These are phyloP conservation scores for Phytopythium mirpurense DNA, from an alignment of 352 stramenopile species.

Conservation along the genomic window DNA sequence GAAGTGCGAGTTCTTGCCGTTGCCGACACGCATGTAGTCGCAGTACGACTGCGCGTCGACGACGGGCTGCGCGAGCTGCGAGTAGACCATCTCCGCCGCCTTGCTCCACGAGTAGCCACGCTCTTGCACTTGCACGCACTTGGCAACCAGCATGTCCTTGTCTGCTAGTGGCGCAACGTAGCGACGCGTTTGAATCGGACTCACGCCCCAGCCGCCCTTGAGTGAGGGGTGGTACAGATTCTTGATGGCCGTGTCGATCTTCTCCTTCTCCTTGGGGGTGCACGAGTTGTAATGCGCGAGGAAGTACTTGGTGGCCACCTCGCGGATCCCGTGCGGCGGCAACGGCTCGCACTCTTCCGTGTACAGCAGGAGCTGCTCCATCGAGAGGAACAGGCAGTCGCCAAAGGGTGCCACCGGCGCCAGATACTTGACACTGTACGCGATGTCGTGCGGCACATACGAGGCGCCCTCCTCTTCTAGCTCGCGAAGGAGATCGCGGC, in stretches of 20 bases:
- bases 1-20: conserved; percentile 70
- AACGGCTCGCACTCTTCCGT: conserved; percentile 81
- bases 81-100: conserved; percentile 77
- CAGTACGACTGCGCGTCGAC: conserved; percentile 77
- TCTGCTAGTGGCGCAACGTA: conserved; percentile 65
- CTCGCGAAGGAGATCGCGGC: conserved; percentile 64
- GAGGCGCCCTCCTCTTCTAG: conserved; percentile 83
- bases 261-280: conserved; percentile 50
- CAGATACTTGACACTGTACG: conserved; percentile 88
- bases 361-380: conserved; percentile 84
- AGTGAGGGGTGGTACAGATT: conserved; percentile 84
- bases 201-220: conserved; percentile 79
- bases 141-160: conserved; percentile 69
- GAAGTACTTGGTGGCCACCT: conserved; percentile 77
- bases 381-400: conserved; percentile 85
- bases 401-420: conserved; percentile 74
- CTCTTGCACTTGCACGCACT: conserved; percentile 75
- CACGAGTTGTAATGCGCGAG: conserved; percentile 61
- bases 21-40: conserved; percentile 82
- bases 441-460: conserved; percentile 81
- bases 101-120: conserved; percentile 70
- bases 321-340: conserved; percentile 55
- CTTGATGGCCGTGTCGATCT: conserved; percentile 80
- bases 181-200: conserved; percentile 72
- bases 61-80: conserved; percentile 59